phyloP scores from a whole-genome alignment of 345 rosid species.

The Punica granatum region DNA sequence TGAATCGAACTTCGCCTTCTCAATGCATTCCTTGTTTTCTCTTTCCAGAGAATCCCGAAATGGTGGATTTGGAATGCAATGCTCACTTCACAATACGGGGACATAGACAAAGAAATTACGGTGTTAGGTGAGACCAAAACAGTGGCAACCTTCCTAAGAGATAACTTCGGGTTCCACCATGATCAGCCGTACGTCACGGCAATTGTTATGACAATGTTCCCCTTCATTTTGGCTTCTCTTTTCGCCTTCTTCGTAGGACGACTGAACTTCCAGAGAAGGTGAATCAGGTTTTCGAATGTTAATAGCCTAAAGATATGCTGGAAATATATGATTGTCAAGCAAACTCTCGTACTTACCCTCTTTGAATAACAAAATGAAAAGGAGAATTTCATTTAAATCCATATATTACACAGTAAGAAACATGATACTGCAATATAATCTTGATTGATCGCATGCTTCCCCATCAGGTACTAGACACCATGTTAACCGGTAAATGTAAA shows the following conservation, averaged over 20 bases:
- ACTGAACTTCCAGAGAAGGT: constrained; percentile 60
- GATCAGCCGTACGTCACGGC: constrained; percentile 28
- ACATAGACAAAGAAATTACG: constrained; percentile 28
- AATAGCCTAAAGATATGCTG: too few relatives aligned
- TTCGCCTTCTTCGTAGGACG: constrained; percentile 46
- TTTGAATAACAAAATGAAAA: too few relatives aligned
- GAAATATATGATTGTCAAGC: too few relatives aligned
- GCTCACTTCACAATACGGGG: constrained; percentile 76
- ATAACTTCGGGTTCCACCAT: constrained; percentile 48
- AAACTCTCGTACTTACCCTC: too few relatives aligned
- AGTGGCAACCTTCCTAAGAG: constrained; percentile 37
- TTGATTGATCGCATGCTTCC: too few relatives aligned
- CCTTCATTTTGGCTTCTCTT: constrained; percentile 41
- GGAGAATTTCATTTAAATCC: too few relatives aligned
- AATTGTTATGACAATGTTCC: constrained; percentile 34
- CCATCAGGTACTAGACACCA: too few relatives aligned
- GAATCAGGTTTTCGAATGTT: constrained; percentile 1
- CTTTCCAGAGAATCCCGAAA: constrained; percentile 59
- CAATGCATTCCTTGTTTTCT: constrained; percentile 3
- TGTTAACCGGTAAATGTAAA: too few relatives aligned
- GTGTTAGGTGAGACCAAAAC: constrained; percentile 42
- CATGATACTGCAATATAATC: too few relatives aligned
- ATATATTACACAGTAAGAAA: too few relatives aligned
- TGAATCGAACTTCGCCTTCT: background rate
- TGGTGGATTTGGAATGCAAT: constrained; percentile 84